Base-by-base conservation (phyloP, 371 early-diverging fungal genomes). In the Actinomortierella wolfii region DNA sequence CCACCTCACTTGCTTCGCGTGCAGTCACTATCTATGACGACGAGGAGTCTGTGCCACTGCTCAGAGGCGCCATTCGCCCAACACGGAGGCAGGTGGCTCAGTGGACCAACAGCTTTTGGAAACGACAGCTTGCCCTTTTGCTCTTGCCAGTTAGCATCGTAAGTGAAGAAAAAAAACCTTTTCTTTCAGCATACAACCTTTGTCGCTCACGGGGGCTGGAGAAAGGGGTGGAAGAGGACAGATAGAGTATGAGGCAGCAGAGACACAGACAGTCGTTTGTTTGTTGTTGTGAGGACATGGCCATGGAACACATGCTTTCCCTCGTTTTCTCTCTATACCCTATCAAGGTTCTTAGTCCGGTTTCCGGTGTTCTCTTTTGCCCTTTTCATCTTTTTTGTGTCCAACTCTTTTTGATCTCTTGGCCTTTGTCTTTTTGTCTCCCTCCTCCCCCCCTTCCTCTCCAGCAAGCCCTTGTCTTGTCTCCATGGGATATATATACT, bases 41-140 rank as follows among this genome's bases (percentile, higher is more conserved):
- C 45, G 79, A 81, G 64, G 82, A 81, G 54, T 64, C 68, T 26
- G 76, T 76, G 13, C 82, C 82, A 9, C 47, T 81, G 15, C 40
- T 81, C 18, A 29, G 63, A 18, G 68, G 61, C 40, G 74, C 78
- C 13, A 57, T 79, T 40, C 62, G 65, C 51, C 81, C 81, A 7
- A 69, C 81, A 25, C 57, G 78, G 24, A 46, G 67, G 25, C 76
- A 73, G 46, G 78, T 81, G 23, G 67, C 76, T 15, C 70, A 76
- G 55, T 81, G 81, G 81, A 79, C 80, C 11, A 77, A 77, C 63
- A 78, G 77, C 18, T 71, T 81, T 55, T 78, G 76, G 71, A 79
- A 78, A 48, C 65, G 80, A 25, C 70, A 77, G 46, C 41, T 62
- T 21, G 68, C 76, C 25, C 66, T 81, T 20, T 67, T 78, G 9